Evolutionary conservation across 1,284 basidiomycete species (phyloP), one percentile per base, ranked within the genome.

Genomic region (Stygiomarasmius scandens): DNA sequence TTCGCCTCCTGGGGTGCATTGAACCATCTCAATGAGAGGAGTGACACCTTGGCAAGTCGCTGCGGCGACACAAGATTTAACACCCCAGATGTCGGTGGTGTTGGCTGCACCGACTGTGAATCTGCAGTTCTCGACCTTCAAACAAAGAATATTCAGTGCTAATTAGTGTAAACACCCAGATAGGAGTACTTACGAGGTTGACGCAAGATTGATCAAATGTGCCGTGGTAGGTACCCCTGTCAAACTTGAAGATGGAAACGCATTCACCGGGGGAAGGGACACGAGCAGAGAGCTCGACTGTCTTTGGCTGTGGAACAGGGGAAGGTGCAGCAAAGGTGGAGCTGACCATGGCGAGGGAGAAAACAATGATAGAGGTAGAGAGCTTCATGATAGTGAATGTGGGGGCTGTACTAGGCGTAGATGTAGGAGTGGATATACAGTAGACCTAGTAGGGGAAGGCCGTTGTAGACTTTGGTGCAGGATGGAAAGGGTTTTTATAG

Each of bases 31-130:
- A 23, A 53, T 16, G 19, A 53, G 50, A 19, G 25, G 49, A 43
- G 34, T 49, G 14, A 53, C 51, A 24, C 56, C 56, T 22, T 52
- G 50, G 46, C 56, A 58, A 22, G 56, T 58, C 49, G 56, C 56
- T 38, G 56, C 56, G 43, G 56, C 56, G 25, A 58, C 56, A 22
- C 56, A 52, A n/a, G 51, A 29, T 22, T 43, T 24, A 14, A 48
- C 12, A 20, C 51, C 38, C 56, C 56, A 58, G 45, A 58, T 38
- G 24, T 53, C 51, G 20, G 54, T 44, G 12, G 29, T 44, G 41
- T 50, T 50, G 2, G 19, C 11, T 12, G 27, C 43, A 22, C 46
- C 54, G 11, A 34, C 36, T 9, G 52, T 32, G 44, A 54, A 54
- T 54, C 52, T 46, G 41, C 52, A 54, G 44, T 47, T 54, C 27